Evolutionary conservation across 257 asterid genomes (phyloP).

Genomic region (Cinchona pubescens): DNA sequence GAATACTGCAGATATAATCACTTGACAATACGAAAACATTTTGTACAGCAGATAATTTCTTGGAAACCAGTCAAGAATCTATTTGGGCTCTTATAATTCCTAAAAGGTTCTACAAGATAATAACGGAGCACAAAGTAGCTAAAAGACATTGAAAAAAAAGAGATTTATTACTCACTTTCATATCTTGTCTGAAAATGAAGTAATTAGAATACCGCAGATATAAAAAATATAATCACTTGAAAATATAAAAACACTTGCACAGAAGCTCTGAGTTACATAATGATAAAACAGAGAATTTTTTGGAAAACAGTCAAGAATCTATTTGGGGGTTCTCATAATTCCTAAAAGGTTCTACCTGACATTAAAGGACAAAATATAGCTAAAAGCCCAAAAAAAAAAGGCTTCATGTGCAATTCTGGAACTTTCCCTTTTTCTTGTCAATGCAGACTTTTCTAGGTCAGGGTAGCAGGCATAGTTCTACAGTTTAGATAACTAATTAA

Average conservation of each 20-base stretch:
- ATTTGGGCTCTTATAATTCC: not conserved
- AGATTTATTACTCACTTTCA: slow-evolving; percentile 46
- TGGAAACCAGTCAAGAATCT: not conserved
- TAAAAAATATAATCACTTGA: slow-evolving; percentile 90
- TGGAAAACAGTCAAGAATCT: no score
- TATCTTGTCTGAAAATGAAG: no score
- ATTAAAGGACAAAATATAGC: no score
- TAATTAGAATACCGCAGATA: slow-evolving; percentile 85
- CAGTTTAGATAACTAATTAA: not conserved
- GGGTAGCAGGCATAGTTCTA: not conserved
- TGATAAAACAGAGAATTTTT: no score
- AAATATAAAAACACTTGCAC: slow-evolving; percentile 98
- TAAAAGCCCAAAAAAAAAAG: no score
- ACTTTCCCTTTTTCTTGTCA: not conserved
- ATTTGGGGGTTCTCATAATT: no score
- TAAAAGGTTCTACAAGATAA: not conserved
- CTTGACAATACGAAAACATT: not conserved
- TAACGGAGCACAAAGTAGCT: slow-evolving; percentile 3
- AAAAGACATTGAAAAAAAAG: not conserved
- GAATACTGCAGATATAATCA: not conserved
- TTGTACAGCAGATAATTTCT: not conserved
- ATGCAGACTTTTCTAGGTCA: not conserved
- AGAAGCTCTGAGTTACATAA: slow-evolving; percentile 54
- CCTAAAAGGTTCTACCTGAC: no score
- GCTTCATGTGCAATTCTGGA: not conserved